Evolutionary conservation across 1,139 yeast species (phyloP).

Genomic region (Protomyces macrosporus): DNA sequence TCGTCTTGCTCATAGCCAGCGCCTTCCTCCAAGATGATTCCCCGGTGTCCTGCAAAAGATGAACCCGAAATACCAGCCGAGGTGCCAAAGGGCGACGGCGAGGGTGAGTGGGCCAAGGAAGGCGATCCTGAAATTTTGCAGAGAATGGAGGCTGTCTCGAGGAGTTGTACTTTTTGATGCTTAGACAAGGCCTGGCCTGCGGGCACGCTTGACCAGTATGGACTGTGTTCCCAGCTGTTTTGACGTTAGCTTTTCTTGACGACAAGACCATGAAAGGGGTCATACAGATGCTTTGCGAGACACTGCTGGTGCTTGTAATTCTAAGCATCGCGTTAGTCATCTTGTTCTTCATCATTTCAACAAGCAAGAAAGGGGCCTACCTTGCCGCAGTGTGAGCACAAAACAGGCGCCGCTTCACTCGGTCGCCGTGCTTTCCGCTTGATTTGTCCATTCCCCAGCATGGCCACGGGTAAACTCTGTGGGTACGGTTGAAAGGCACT

Average conservation of each 20-base stretch:
- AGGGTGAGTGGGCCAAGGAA: conserved; percentile 6
- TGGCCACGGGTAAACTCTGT: not conserved
- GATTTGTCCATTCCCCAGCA: not conserved
- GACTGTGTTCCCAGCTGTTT: conserved; percentile 23
- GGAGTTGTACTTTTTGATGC: conserved; percentile 24
- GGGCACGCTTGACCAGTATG: conserved; percentile 19
- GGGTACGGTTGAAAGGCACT: not conserved
- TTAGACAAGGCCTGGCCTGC: conserved; percentile 18
- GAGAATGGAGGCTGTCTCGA: conserved; percentile 21
- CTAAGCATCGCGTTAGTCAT: not conserved
- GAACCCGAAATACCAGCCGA: conserved; percentile 8
- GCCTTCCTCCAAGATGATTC: conserved; percentile 22
- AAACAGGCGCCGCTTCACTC: conserved; percentile 22
- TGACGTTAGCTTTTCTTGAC: not conserved
- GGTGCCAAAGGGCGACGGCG: conserved; percentile 23
- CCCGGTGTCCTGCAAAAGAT: conserved; percentile 1
- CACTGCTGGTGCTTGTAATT: conserved; percentile 25
- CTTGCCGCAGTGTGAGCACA: conserved; percentile 24
- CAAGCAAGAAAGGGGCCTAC: not conserved
- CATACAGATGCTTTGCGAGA: conserved; percentile 20
- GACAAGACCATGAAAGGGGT: not conserved
- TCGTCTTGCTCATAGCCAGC: conserved; percentile 20
- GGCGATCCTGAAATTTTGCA: conserved; percentile 22
- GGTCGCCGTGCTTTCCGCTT: conserved; percentile 17
- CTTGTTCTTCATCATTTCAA: not conserved